Evolutionary conservation across 2,329 filamentous ascomycete genomes (phyloP), one percentile per base, ranked within the genome.

Genomic region (Zymoseptoria ardabiliae): DNA sequence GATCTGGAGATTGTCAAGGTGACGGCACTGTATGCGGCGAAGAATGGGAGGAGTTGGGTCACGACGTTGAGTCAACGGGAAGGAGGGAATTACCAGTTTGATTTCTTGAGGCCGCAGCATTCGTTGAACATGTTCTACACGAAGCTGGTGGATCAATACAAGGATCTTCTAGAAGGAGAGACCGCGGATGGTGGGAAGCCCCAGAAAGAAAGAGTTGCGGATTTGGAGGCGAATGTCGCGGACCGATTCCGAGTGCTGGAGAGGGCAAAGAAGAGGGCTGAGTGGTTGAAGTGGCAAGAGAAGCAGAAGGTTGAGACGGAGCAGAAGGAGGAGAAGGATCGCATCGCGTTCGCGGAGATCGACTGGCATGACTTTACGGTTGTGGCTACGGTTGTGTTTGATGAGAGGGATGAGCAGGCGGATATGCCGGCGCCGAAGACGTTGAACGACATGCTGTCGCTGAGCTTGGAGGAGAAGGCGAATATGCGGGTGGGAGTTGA

Each of bases 281-380:
- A 95, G 67, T 97, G 92, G 81, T 82, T 88, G 64, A 91, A 90
- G 73, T 89, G 85, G 70, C 88, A 94, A 69, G 90, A 94, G 66
- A 79, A 86, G 57, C 90, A 97, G 76, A 93, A 92, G 73, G 85
- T 87, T 68, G 90, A 92, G 79, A 91, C 92, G 71, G 91, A 96
- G 69, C 91, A 95, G 70, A 86, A 92, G 63, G 88, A 88, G 49
- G 89, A 95, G 71, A 85, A 91, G 69, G 90, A 96, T 73, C 86
- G 87, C 69, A 72, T 86, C 54, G 82, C 82, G 56, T 88, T 94
- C 74, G 88, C 89, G 1, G 88, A 94, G 68, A 94, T 99, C 63
- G 94, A 99, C 74, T 99, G 94, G 94, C 90, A 96, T 71, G 93
- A 97, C 72, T 99, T 99, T 69, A 87, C 93, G 35, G 89, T 99